Evolutionary conservation across 495 filamentous ascomycete species (phyloP), one percentile per base, ranked within the genome.

Genomic region (Baudoinia panamericana): DNA sequence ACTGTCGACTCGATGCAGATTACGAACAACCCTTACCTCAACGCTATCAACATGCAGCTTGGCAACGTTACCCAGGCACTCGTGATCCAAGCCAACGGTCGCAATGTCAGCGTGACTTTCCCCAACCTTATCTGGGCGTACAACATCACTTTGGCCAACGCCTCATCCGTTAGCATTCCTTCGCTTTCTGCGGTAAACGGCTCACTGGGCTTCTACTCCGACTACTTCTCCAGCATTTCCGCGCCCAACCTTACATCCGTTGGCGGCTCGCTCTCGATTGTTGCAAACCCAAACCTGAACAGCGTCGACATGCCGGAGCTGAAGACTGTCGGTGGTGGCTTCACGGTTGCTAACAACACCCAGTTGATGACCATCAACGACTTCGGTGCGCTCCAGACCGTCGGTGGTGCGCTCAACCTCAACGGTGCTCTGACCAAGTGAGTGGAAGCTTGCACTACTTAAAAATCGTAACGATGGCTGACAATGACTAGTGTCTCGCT

Each of bases 131-230:
- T 65, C 43, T 77, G 69, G 63, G 84, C 78, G 39, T 71, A 64
- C 57, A 84, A 93, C 71, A 76, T 94, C 69, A 87, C 84, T 39
- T 77, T 95, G 65, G 71, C 78, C 60, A 88, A 94, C 66, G 78
- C 82, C 64, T 76, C 76, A 48, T 66, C 61, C 30, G 66, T 94
- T 58, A 67, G 60, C 15, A 62, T 88, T 24, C 90, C 90, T 12
- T 78, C 81, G n/a, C 76, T 99, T 28, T 56, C 70, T 46, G 66
- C 65, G 22, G 72, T 93, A 37, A 84, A 81, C 56, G 74, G 78
- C 52, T 80, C 84, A 36, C 69, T 93, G 52, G 80, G 80, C 43
- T 82, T 96, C 63, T 82, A 82, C 66, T 76, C 74, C 45, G 86
- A 83, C 72, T 72, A 65, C 58, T 78, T 96, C 63, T 44, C 56